Base-by-base conservation (phyloP, 139 green algal species). In the Chlorella sorokiniana region DNA sequence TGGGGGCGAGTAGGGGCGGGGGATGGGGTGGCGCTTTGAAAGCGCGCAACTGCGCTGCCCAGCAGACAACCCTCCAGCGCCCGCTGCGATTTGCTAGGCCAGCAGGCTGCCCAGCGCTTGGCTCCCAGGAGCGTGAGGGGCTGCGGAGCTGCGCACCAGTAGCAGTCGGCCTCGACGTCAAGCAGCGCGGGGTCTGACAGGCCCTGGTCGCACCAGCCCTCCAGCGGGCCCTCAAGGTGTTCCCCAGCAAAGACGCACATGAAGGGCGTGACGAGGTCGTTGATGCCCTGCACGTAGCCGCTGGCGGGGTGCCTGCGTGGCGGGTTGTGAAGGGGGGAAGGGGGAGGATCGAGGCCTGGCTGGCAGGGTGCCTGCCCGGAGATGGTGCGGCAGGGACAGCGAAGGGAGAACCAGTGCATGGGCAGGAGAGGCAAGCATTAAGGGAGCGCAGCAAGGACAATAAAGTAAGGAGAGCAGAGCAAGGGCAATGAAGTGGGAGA, bases 221-320 rank as follows among this genome's bases (percentile, higher is more conserved):
- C 86, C 80, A 97, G 90, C 20, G 80, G 83, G 0, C 88, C 87
- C 0, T 84, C 62, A 67, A 96, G 88, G 67, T 95, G 86, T 77
- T 96, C 93, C n/a, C 78, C 90, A 61, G 97, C 81, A 85, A 99
- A 98, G 1, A 98, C 90, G 3, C 90, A 88, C 64, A 99, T 85
- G 86, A 99, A 99, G 51, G 96, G 96, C 23, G 96, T 99, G 8
- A 96, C 94, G 69, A 99, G 84, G 86, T 99, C 96, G 81, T 99
- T 99, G 89, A 99, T 97, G 82, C 96, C 96, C 85, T 99, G 96
- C 71, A 98, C 95, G 75, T 98, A 98, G 2, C 95, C 93, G 83
- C 92, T 97, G 64, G 93, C 94, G 8, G 95, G 95, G 86, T 98
- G 95, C 74, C 93, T 96, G 88, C 76, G 81, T 0, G 27, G 27